Evolutionary conservation across 2,329 filamentous ascomycete genomes (phyloP).

Genomic region (Fusarium marasasianum): DNA sequence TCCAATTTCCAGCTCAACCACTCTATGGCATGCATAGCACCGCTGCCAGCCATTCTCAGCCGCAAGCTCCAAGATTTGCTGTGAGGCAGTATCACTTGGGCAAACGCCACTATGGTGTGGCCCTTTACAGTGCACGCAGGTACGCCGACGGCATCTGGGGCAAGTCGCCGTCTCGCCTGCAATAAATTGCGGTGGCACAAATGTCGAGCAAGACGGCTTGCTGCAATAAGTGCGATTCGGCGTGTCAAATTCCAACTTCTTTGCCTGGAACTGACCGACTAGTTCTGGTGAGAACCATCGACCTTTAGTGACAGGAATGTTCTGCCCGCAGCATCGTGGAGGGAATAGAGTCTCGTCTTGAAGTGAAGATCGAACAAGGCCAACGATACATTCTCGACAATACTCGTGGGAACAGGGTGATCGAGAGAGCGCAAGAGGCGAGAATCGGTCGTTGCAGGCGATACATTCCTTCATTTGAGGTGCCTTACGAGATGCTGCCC

Average conservation of each 20-base stretch:
- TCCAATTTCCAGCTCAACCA: slow-evolving; percentile 60
- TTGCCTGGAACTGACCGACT: slow-evolving; percentile 51
- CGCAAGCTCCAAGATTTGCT: slow-evolving; percentile 54
- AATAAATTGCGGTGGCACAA: slow-evolving; percentile 53
- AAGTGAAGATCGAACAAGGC: slow-evolving; percentile 55
- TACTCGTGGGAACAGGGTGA: slow-evolving; percentile 58
- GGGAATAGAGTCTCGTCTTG: slow-evolving; percentile 63
- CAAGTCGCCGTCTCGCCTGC: slow-evolving; percentile 52
- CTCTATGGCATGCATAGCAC: slow-evolving; percentile 54
- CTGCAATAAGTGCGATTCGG: slow-evolving; percentile 62
- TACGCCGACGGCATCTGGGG: slow-evolving; percentile 51
- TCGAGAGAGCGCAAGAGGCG: rapidly evolving
- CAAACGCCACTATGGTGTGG: slow-evolving; percentile 58
- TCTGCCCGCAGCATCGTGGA: slow-evolving; percentile 60
- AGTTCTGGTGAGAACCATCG: slow-evolving; percentile 50
- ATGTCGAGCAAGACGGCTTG: slow-evolving; percentile 54
- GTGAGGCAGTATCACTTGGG: slow-evolving; percentile 51
- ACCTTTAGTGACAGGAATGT: slow-evolving; percentile 49
- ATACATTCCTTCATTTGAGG: background rate
- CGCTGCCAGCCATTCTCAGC: slow-evolving; percentile 58
- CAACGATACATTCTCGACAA: slow-evolving; percentile 58
- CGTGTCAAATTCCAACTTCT: slow-evolving; percentile 60
- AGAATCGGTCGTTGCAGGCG: background rate
- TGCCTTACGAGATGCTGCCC: background rate
- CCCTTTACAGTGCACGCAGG: slow-evolving; percentile 60